Base-by-base conservation (phyloP, 345 rosid species). In the Citrus trifoliata region DNA sequence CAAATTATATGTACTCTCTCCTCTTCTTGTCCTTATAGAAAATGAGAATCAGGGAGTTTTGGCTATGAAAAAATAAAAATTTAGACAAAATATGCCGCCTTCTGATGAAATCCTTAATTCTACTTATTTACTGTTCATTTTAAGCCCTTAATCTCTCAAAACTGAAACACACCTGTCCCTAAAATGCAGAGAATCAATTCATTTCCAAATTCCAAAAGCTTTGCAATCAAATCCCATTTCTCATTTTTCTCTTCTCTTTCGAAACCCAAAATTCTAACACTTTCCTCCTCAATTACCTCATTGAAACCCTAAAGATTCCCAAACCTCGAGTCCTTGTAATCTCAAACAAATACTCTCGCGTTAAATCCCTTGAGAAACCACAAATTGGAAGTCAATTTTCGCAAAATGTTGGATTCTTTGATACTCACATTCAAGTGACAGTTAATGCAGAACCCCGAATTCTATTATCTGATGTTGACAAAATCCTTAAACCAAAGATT, bases 401-500 rank as follows among this genome's bases (percentile, higher is more conserved):
- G 24, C 74, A 46, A 28, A 53, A 24, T 14, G 35, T 81, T 10
- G 81, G 85, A 22, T 82, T 87, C 14, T 78, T 84, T 1, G 67
- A 82, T 24, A 2, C 75, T 46, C 79, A 82, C 1, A 84, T 86
- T 37, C 67, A 7, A 14, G 40, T 78, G 24, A 32, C 85, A 0
- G 53, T 76, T 46, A 69, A 21, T 59, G 33, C 18, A 3, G 1
- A 51, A 1, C 89, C 85, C 10, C 82, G 76, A 24, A 65, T 87
- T 60, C 84, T 87, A 65, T 61, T 83, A 25, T 40, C 59, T 12
- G 51, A 73, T 22, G 1, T 79, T 25, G 79, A 78, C 10, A 85
- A 64, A 61, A 75, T 21, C 35, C 75, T 87, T 12, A 71, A 60
- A 61, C 87, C 90, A 16, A 83, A 83, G 76, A 70, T 87, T 14